These are phyloP conservation scores for Blumeriella jaapii DNA, from an alignment of 2,329 filamentous ascomycete genomes.

Conservation along the genomic window DNA sequence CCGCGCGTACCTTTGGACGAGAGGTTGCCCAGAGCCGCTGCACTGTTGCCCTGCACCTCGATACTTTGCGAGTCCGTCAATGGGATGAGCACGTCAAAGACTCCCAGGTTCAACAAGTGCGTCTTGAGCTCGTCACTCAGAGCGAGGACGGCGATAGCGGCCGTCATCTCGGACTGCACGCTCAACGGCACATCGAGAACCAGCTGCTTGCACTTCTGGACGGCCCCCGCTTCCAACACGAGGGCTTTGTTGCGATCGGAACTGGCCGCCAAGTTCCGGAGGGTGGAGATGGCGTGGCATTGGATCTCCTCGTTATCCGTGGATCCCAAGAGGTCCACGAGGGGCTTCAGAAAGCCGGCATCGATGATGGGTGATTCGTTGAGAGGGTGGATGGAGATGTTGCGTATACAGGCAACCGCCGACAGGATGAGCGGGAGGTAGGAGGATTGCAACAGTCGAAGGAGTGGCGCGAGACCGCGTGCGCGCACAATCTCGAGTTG, in stretches of 20 bases:
- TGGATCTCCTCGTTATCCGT: conserved; percentile 99
- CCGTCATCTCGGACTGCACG: conserved; percentile 98
- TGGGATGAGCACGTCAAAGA: conserved; percentile 93
- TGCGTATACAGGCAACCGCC: conserved; percentile 94
- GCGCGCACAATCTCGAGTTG: conserved; percentile 94
- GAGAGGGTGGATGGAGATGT: conserved; percentile 94
- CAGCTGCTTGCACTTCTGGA: conserved; percentile 97
- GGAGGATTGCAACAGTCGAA: conserved; percentile 85
- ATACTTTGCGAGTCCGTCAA: conserved; percentile 92
- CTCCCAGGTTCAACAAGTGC: conserved; percentile 78
- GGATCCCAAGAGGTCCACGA: conserved; percentile 87
- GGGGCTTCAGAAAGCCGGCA: conserved; percentile 83
- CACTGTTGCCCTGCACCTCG: conserved; percentile 96
- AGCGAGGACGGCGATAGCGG: conserved; percentile 93
- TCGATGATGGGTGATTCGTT: conserved; percentile 99
- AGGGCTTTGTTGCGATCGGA: conserved; percentile 96
- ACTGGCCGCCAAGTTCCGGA: conserved; percentile 89
- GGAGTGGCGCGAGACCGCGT: conserved; percentile 70
- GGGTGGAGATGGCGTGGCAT: conserved; percentile 93
- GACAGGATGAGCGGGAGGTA: conserved; percentile 94
- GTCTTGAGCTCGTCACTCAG: conserved; percentile 92
- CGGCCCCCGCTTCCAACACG: conserved; percentile 91
- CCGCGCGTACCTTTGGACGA: conserved; percentile 86
- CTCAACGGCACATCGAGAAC: conserved; percentile 86
- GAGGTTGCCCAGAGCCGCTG: conserved; percentile 86